Conservation (phyloP, 2,329 filamentous ascomycete genomes). For the Ceratocystis cacaofunesta region DNA sequence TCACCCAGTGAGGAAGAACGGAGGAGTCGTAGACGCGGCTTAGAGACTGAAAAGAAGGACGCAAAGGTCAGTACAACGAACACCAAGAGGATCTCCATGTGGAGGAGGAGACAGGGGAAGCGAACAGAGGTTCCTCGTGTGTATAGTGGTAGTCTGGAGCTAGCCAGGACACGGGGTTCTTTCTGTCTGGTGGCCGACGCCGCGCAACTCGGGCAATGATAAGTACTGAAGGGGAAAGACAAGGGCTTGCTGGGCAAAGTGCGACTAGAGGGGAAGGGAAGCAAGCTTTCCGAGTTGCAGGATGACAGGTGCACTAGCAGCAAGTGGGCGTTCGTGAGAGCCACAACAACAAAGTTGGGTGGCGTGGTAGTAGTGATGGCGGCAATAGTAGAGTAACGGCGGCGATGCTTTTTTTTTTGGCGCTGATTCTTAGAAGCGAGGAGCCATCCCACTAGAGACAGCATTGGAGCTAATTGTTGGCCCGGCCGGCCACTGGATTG, state of each 20-base stretch:
- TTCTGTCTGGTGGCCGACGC: too few relatives aligned
- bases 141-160: too few relatives aligned
- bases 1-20: constrained; percentile 10
- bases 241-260: too few relatives aligned
- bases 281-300: background rate
- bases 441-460: background rate
- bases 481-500: background rate
- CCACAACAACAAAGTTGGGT: background rate
- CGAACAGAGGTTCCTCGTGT: background rate
- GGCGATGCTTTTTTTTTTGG: background rate
- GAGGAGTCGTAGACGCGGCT: constrained; percentile 14
- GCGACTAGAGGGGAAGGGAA: background rate
- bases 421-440: background rate
- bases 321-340: background rate
- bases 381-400: background rate
- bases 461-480: background rate
- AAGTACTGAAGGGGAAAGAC: too few relatives aligned
- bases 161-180: too few relatives aligned
- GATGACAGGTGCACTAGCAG: background rate
- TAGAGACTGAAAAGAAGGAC: constrained; percentile 13
- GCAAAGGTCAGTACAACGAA: constrained; percentile 15
- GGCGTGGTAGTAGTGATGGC: background rate
- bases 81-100: constrained; percentile 11
- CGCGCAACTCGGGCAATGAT: too few relatives aligned
- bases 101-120: background rate